These are phyloP conservation scores for Saturnispora besseyi DNA, from an alignment of 805 yeast genomes.

Conservation along the genomic window DNA sequence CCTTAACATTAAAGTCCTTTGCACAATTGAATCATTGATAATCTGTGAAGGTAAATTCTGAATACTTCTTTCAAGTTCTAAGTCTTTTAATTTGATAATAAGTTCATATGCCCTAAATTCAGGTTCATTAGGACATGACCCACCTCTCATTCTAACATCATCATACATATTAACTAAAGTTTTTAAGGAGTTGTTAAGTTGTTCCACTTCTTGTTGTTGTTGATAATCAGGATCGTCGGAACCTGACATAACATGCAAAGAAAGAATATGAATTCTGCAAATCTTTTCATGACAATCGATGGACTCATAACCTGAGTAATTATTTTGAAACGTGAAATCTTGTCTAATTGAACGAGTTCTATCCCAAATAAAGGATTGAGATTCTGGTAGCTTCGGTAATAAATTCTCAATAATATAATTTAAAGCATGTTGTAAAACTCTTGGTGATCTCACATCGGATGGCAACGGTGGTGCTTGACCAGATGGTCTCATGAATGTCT, in stretches of 20 bases:
- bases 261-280: constrained; percentile 76
- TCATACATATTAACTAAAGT: constrained; percentile 81
- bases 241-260: constrained; percentile 80
- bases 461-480: constrained; percentile 98
- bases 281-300: constrained; percentile 87
- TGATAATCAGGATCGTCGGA: constrained; percentile 59
- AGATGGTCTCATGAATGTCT: constrained; percentile 93
- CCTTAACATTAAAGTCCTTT: constrained; percentile 63
- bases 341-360: constrained; percentile 94
- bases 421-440: constrained; percentile 54
- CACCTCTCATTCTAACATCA: constrained; percentile 65
- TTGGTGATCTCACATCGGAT: constrained; percentile 94
- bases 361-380: constrained; percentile 94
- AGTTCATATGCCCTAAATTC: constrained; percentile 88
- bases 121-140: constrained; percentile 72
- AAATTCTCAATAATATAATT: constrained; percentile 60
- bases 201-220: constrained; percentile 93
- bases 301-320: constrained; percentile 88
- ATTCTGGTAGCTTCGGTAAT: constrained; percentile 61
- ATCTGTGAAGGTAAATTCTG: constrained; percentile 58
- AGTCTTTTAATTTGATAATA: constrained; percentile 70
- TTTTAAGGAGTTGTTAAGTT: constrained; percentile 82
- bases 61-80: constrained; percentile 70
- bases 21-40: constrained; percentile 47
- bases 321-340: constrained; percentile 93